Conservation (phyloP, 495 filamentous ascomycete species). For the Hapsidospora chrysogenum region DNA sequence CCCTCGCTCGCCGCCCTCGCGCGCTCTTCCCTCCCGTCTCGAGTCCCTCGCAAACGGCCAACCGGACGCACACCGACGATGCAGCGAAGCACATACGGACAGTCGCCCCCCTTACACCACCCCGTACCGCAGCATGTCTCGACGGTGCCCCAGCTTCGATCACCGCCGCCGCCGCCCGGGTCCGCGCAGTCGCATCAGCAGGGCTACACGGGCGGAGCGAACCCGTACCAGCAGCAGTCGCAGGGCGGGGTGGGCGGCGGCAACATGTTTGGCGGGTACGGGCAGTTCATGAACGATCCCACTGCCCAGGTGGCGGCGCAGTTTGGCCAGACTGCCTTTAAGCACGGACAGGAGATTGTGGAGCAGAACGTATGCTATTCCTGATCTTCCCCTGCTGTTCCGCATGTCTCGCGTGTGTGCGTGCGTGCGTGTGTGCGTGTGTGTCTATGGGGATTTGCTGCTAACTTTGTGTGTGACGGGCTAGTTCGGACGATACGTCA, state of each 20-base stretch:
- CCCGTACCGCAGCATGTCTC: slow-evolving; percentile 97
- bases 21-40: too few relatives aligned
- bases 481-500: slow-evolving; percentile 85
- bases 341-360: slow-evolving; percentile 77
- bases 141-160: slow-evolving; percentile 95
- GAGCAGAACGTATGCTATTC: slow-evolving; percentile 76
- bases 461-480: slow-evolving; percentile 1
- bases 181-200: slow-evolving; percentile 44
- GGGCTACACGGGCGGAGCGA: slow-evolving; percentile 44
- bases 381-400: too few relatives aligned
- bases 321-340: slow-evolving; percentile 79
- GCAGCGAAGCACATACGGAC: slow-evolving; percentile 72
- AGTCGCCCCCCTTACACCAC: slow-evolving; percentile 93
- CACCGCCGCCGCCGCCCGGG: slow-evolving; percentile 64
- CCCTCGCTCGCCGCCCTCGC: too few relatives aligned
- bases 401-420: not conserved
- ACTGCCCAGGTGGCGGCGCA: slow-evolving; percentile 95
- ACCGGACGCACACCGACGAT: too few relatives aligned
- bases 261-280: slow-evolving; percentile 55
- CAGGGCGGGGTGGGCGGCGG: slow-evolving; percentile 23
- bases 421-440: not conserved
- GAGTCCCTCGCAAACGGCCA: too few relatives aligned
- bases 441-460: not conserved
- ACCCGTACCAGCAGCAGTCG: slow-evolving; percentile 51
- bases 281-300: slow-evolving; percentile 85